These are phyloP conservation scores for Singerocomus rubriflavus DNA, from an alignment of 1,284 basidiomycete genomes.

Conservation along the genomic window DNA sequence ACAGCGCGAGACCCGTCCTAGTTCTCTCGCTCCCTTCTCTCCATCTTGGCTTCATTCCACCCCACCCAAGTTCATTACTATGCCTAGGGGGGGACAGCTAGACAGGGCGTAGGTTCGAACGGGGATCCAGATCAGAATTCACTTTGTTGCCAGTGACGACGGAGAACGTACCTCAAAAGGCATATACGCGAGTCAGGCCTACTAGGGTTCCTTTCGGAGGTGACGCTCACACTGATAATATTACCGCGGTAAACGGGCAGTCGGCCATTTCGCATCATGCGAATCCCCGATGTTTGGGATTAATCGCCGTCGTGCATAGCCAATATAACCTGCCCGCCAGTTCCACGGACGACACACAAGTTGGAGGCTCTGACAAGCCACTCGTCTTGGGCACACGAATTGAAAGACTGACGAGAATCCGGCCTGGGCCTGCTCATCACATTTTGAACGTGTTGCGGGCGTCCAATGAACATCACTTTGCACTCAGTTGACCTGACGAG, in stretches of 20 bases:
- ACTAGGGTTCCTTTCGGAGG: slow-evolving; percentile 3
- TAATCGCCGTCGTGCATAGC: slow-evolving; percentile 23
- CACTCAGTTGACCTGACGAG: slow-evolving; percentile 1
- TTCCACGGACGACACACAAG: slow-evolving; percentile 9
- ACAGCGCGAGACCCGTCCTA: slow-evolving; percentile 19
- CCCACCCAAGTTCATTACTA: slow-evolving; percentile 12
- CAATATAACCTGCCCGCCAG: slow-evolving; percentile 5
- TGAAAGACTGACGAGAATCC: slow-evolving; percentile 14
- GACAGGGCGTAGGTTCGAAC: slow-evolving; percentile 6
- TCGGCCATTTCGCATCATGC: slow-evolving; percentile 12
- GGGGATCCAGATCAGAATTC: slow-evolving; percentile 28
- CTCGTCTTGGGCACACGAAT: neutral
- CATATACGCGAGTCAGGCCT: slow-evolving; percentile 7
- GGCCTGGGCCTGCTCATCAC: neutral
- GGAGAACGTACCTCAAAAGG: slow-evolving; percentile 18
- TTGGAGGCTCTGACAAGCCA: slow-evolving; percentile 6
- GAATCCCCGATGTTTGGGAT: slow-evolving; percentile 25
- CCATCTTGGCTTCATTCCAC: slow-evolving; percentile 9
- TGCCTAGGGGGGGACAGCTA: neutral
- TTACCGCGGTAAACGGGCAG: slow-evolving; percentile 18
- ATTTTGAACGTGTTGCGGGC: neutral
- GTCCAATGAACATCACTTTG: slow-evolving; percentile 1
- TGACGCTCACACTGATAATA: slow-evolving; percentile 8
- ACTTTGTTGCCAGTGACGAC: slow-evolving; percentile 25
- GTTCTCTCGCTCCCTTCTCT: slow-evolving; percentile 9